Percentiles rank a stretch among this genome's conserved stretches.
phyloP scores from a whole-genome alignment of 2,329 filamentous ascomycete genomes.

The Sarocladiaceae sp. region DNA sequence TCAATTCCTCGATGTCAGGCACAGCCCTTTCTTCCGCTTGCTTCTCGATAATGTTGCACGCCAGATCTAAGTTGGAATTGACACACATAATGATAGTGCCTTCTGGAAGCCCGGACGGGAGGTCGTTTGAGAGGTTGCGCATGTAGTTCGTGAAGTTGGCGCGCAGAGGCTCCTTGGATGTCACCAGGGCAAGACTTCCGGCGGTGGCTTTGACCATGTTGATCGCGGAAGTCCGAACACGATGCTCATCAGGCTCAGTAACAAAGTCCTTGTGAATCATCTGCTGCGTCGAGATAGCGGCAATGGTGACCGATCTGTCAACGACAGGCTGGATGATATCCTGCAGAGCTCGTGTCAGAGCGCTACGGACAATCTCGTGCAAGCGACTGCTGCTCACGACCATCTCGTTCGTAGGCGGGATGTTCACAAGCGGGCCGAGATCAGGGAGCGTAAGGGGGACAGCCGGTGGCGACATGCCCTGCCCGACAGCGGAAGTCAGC shows the following conservation, averaged over 20 bases:
- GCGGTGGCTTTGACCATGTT: conserved; percentile 95
- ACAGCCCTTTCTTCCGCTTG: conserved; percentile 91
- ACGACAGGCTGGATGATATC: conserved; percentile 98
- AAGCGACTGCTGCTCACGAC: conserved; percentile 66
- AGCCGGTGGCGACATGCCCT: conserved; percentile 71
- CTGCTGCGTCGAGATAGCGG: conserved; percentile 92
- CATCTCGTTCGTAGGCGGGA: conserved; percentile 78
- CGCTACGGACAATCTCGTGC: conserved; percentile 75
- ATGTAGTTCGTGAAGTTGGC: conserved; percentile 98
- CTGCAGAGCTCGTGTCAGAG: conserved; percentile 83
- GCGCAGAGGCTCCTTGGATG: conserved; percentile 92
- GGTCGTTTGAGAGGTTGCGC: conserved; percentile 60
- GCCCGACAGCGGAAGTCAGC: conserved; percentile 62
- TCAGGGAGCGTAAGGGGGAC: conserved; percentile 81
- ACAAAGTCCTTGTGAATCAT: conserved; percentile 96
- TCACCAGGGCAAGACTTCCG: conserved; percentile 92
- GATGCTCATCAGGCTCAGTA: conserved; percentile 85
- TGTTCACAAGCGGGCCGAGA: conserved; percentile 71
- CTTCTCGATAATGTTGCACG: conserved; percentile 91
- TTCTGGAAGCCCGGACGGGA: conserved; percentile 82
- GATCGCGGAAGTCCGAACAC: conserved; percentile 79
- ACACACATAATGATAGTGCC: conserved; percentile 98
- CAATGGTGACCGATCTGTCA: conserved; percentile 95
- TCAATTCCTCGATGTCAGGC: conserved; percentile 91
- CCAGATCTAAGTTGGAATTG: conserved; percentile 92